Evolutionary conservation across 2,329 filamentous ascomycete species (phyloP), one percentile per base, ranked within the genome.

Genomic region (Erysiphe neolycopersici): DNA sequence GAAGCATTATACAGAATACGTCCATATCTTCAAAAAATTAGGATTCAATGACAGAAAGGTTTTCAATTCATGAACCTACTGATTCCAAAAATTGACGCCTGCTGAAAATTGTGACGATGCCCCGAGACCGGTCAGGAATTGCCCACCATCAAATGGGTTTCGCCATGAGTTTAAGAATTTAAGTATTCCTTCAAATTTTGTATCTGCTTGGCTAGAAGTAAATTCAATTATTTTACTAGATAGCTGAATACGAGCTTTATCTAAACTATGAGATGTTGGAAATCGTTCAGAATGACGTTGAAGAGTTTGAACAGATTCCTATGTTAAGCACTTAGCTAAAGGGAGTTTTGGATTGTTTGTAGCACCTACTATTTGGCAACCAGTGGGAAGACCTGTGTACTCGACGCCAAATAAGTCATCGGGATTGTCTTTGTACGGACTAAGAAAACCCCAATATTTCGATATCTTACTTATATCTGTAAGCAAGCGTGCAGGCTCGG

Each of bases 271-370:
- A 26, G 22, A 26, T 0, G 61, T 66, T 3, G 66, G 65, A 38
- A 68, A 70, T 19, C 68, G 61, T 47, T 71, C 59, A 0, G 65
- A 64, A 53, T 72, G 69, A 26, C 69, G 61, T 50, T 71, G 67
- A 14, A 73, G 59, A 5, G 62, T 57, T 48, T 70, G 67, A 0
- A 60, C 66, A 37, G 48, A 51, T 48, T 51, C 51, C 51, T 52
- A 17, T 3, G n/a, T 18, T 29, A 6, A 12, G 29, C 17, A 40
- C 42, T 46, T 22, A 43, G 41, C 31, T 17, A 9, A 22, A n/a
- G 17, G 18, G 11, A 33, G n/a, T 10, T 10, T 44, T 11, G 30
- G 30, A 18, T 12, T 10, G 2, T 33, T 38, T 31, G 10, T 35
- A 12, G 30, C 41, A 38, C 46, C 45, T 45, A 51, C 64, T 44